These are phyloP conservation scores for Apostasia ramifera DNA, from an alignment of 106 monocot genomes.

Conservation along the genomic window DNA sequence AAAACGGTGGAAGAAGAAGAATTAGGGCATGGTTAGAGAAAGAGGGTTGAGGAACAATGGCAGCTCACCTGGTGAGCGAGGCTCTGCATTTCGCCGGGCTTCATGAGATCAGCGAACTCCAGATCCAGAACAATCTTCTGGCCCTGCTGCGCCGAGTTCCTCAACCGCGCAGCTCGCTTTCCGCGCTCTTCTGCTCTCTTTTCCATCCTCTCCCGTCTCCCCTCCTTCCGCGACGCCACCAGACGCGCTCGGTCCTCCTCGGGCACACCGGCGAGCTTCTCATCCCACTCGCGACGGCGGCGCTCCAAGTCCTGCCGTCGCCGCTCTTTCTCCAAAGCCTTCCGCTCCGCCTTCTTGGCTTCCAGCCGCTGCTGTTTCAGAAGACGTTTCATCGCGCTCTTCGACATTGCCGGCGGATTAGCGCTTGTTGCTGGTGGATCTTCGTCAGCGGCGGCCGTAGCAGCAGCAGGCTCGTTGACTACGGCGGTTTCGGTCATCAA, in stretches of 20 bases:
- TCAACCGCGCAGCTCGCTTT: conserved; percentile 33
- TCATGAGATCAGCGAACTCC: conserved; percentile 71
- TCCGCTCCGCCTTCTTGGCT: conserved; percentile 55
- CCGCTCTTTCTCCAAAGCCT: conserved; percentile 77
- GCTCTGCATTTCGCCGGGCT: conserved; percentile 66
- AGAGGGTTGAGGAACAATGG: background rate
- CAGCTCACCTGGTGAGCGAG: conserved; percentile 72
- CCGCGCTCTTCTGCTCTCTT: conserved; percentile 41
- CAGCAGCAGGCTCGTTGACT: conserved; percentile 2
- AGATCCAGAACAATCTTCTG: conserved; percentile 65
- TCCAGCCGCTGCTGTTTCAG: conserved; percentile 56
- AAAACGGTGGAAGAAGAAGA: no score
- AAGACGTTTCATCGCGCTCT: conserved; percentile 76
- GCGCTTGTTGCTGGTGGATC: background rate
- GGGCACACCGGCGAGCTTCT: conserved; percentile 47
- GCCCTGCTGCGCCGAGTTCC: conserved; percentile 37
- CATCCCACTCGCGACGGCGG: conserved; percentile 72
- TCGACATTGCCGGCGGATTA: conserved; percentile 33
- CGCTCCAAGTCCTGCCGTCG: conserved; percentile 48
- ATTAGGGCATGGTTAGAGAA: no score
- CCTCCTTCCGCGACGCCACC: conserved; percentile 31
- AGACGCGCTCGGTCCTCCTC: conserved; percentile 56
- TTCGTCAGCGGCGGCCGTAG: background rate
- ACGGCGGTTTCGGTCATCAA: conserved; percentile 9
- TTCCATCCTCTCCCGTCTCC: conserved; percentile 49